Evolutionary conservation across 2,329 filamentous ascomycete genomes (phyloP).

Genomic region (Trichoderma sp.): DNA sequence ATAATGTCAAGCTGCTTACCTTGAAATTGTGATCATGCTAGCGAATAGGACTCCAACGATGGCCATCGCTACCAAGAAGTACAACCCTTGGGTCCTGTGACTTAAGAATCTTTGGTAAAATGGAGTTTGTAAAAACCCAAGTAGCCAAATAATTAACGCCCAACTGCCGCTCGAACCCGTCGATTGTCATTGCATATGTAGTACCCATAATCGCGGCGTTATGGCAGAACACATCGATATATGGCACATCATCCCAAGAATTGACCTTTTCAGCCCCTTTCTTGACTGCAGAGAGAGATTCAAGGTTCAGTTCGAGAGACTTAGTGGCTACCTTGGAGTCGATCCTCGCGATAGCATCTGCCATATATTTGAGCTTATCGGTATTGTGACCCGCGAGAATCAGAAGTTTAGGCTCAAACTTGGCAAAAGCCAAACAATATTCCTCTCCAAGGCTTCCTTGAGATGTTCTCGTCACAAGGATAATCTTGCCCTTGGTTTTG

Average conservation of each 20-base stretch:
- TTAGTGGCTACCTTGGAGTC: constrained; percentile 32
- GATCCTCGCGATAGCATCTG: constrained; percentile 35
- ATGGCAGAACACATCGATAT: constrained; percentile 40
- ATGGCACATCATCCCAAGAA: constrained; percentile 23
- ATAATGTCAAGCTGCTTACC: background rate
- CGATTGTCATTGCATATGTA: constrained; percentile 22
- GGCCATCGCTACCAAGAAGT: background rate
- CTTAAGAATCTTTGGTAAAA: background rate
- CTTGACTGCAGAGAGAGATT: constrained; percentile 35
- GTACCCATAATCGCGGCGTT: constrained; percentile 43
- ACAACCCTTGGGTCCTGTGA: background rate
- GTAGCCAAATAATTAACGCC: background rate
- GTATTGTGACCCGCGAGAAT: constrained; percentile 45
- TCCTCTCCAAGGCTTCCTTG: constrained; percentile 37
- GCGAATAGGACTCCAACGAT: background rate
- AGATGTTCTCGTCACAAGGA: constrained; percentile 43
- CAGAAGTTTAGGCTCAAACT: constrained; percentile 39
- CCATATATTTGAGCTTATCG: constrained; percentile 38
- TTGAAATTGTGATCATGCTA: background rate
- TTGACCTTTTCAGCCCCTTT: constrained; percentile 35
- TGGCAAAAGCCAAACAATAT: constrained; percentile 38
- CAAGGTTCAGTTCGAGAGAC: constrained; percentile 35
- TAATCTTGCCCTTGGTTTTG: constrained; percentile 30
- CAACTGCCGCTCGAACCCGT: background rate
- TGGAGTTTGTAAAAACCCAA: background rate